Base-by-base conservation (phyloP, 176 grass and related monocot genomes). In the Phoenix dactylifera region DNA sequence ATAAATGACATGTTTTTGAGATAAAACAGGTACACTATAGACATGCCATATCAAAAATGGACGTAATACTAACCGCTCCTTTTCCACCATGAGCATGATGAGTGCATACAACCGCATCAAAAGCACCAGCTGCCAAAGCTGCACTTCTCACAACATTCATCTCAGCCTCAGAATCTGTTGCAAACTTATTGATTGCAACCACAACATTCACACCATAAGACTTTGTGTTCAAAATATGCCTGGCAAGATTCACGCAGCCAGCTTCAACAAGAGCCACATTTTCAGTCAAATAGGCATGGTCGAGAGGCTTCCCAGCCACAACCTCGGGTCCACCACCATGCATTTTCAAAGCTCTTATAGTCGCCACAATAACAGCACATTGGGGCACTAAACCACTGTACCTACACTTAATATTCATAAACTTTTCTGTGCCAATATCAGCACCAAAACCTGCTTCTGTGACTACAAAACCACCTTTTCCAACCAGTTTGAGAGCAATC, bases 361-460 rank as follows among this genome's bases (percentile, higher is more conserved):
- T 97, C 59, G 93, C 87, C 26, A 97, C 87, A 66, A 97, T 83
- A 75, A 97, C 77, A 63, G 93, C 84, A 75, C 93, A 98, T 67
- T 97, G 93, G 3, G 93, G 93, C 53, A 87, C 73, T 66, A 98
- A 75, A 66, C 78, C 84, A 88, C 93, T 98, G 52, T 98, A 98
- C 51, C 87, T 84, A 67, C 84, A 98, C 67, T 98, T 98, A 70
- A 98, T 92, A 74, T 98, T 86, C 93, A 92, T 98, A 76, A 98
- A 98, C 29, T 98, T 98, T 66, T 98, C 87, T 15, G 93, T 86
- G 65, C 93, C 93, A 80, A 98, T 98, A 82, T 98, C 93, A 67
- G 93, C 73, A 65, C 93, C 93, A 57, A 98, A 98, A 88, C 93
- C 93, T 35, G 93, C 93, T 76, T 98, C 93, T 30, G 93, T 92